phyloP scores from a whole-genome alignment of 2,329 filamentous ascomycete species.

The Colletotrichum horii region DNA sequence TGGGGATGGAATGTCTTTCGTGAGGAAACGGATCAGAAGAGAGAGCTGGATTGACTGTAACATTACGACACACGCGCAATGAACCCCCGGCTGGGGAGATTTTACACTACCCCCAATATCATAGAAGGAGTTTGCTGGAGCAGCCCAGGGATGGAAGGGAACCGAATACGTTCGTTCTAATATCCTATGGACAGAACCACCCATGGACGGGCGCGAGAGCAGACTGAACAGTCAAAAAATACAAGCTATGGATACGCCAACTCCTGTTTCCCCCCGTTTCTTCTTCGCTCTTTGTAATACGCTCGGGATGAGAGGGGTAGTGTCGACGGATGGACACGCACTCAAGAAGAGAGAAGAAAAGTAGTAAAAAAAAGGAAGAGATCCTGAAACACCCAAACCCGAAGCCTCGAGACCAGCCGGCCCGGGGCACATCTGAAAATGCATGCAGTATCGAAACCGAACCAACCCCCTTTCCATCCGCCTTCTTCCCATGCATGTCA shows the following conservation, averaged over 20 bases:
- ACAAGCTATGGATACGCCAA: conserved; percentile 29
- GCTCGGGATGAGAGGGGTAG: conserved; percentile 9
- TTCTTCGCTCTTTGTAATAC: conserved; percentile 26
- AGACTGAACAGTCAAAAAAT: conserved; percentile 24
- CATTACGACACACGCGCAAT: conserved; percentile 5
- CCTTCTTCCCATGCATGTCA: conserved; percentile 6
- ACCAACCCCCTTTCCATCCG: background rate
- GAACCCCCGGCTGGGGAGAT: background rate
- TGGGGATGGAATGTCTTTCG: conserved; percentile 24
- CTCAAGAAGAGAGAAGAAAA: conserved; percentile 13
- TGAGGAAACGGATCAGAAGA: background rate
- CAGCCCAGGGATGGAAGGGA: conserved; percentile 1
- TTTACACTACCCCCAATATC: background rate
- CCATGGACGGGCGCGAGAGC: conserved; percentile 20
- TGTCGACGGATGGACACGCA: background rate
- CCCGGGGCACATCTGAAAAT: conserved; percentile 14
- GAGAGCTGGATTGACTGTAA: conserved; percentile 2
- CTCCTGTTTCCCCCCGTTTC: conserved; percentile 26
- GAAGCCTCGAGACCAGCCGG: conserved; percentile 15
- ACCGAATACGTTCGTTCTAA: conserved; percentile 17
- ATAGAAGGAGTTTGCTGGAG: background rate
- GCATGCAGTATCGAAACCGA: conserved; percentile 6
- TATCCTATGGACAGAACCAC: conserved; percentile 21
- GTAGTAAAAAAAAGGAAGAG: conserved; percentile 24
- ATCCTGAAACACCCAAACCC: conserved; percentile 2